These are phyloP conservation scores for Nephromyces sp. DNA, from an alignment of 169 alveolate genomes.

Conservation along the genomic window DNA sequence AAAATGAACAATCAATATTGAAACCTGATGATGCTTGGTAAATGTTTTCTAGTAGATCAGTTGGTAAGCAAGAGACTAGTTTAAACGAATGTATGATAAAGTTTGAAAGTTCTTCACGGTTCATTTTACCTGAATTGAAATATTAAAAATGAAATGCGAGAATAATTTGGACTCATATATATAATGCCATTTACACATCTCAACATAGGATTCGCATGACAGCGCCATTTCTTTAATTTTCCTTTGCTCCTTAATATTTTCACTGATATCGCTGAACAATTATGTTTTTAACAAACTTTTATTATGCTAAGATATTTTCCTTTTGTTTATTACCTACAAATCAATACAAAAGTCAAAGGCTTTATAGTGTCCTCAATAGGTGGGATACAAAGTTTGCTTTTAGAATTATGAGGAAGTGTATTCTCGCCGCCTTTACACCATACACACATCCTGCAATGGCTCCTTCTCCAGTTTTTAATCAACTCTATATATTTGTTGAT, in stretches of 20 bases:
- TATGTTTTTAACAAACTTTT: no score
- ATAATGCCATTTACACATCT: constrained; percentile 36
- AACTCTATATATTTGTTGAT: constrained; percentile 40
- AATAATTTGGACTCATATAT: background rate
- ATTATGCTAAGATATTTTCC: no score
- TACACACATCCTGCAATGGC: constrained; percentile 48
- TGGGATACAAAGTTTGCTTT: background rate
- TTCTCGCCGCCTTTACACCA: constrained; percentile 27
- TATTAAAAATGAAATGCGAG: background rate
- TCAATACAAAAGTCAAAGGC: background rate
- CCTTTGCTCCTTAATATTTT: constrained; percentile 44
- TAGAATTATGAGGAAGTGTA: background rate
- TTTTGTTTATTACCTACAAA: background rate
- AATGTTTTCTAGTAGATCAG: no score
- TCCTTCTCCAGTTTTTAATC: constrained; percentile 51
- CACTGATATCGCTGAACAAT: constrained; percentile 44
- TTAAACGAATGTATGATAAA: no score
- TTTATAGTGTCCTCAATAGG: background rate
- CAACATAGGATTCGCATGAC: constrained; percentile 46
- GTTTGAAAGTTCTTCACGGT: background rate
- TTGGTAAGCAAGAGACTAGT: no score
- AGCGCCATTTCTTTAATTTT: constrained; percentile 53
- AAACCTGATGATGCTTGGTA: no score
- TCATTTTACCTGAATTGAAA: background rate
- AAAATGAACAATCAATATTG: no score